phyloP scores from a whole-genome alignment of 345 rosid species.

The Heritiera fomes region DNA sequence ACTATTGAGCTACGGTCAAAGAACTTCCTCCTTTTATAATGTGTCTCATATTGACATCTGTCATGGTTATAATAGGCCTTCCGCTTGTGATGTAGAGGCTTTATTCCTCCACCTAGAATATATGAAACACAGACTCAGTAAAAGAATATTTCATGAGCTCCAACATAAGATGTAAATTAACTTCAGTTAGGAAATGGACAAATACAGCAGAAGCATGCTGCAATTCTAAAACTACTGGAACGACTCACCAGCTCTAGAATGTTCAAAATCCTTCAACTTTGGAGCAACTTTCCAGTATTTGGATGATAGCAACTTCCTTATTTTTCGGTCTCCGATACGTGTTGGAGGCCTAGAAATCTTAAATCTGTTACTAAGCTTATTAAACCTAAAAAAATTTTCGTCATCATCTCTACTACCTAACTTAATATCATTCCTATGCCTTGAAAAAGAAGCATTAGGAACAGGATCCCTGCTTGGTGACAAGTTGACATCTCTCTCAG shows the following conservation, averaged over 20 bases:
- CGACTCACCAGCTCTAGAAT: constrained; percentile 60
- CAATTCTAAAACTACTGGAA: constrained; percentile 9
- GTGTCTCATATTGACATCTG: constrained; percentile 41
- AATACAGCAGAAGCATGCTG: neutral
- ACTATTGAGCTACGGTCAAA: constrained; percentile 47
- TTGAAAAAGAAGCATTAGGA: constrained; percentile 45
- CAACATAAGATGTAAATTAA: neutral
- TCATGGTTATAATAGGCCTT: constrained; percentile 47
- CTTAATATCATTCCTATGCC: constrained; percentile 48
- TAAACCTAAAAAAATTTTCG: constrained; percentile 59
- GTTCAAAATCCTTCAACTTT: constrained; percentile 55
- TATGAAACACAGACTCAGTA: constrained; percentile 16
- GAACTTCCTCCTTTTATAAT: constrained; percentile 68
- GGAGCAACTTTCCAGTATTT: constrained; percentile 72
- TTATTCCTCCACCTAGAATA: constrained; percentile 54
- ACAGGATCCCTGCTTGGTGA: constrained; percentile 30
- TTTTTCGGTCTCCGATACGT: constrained; percentile 52
- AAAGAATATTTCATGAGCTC: constrained; percentile 21
- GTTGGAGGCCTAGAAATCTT: constrained; percentile 64
- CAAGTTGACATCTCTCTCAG: constrained; percentile 41
- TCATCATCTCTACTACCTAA: constrained; percentile 78
- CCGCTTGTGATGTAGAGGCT: constrained; percentile 60
- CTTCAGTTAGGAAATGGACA: neutral
- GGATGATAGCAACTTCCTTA: constrained; percentile 59
- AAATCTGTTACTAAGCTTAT: constrained; percentile 47